Evolutionary conservation across 2,329 filamentous ascomycete species (phyloP).

Genomic region (Neopestalotiopsis rosae): DNA sequence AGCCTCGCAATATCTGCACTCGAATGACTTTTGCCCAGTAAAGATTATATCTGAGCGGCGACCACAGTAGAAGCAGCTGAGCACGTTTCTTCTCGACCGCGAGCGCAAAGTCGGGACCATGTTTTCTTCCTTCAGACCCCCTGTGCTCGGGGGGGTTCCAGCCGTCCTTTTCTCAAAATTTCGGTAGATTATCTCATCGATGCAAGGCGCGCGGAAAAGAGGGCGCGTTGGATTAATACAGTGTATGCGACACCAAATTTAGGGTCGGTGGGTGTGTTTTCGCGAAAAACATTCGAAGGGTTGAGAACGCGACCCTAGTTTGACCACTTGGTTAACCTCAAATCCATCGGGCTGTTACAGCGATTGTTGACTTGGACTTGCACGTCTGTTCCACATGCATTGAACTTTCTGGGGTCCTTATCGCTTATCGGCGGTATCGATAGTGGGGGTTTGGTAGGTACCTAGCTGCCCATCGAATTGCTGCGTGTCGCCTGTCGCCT

Average conservation of each 20-base stretch:
- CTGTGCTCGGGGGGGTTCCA: not conserved
- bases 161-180: not conserved
- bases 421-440: constrained; percentile 9
- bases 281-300: not conserved
- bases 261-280: not conserved
- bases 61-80: constrained; percentile 87
- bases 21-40: constrained; percentile 67
- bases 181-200: constrained; percentile 4
- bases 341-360: constrained; percentile 2
- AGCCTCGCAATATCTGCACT: constrained; percentile 80
- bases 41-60: constrained; percentile 65
- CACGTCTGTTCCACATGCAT: not conserved
- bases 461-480: too few species aligned
- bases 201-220: not conserved
- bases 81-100: constrained; percentile 30
- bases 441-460: not conserved
- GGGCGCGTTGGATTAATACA: not conserved
- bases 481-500: not conserved
- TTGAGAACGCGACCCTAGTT: not conserved
- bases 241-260: not conserved
- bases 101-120: constrained; percentile 32
- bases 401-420: constrained; percentile 4
- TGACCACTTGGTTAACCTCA: not conserved
- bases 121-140: constrained; percentile 3
- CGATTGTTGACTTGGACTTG: not conserved